Evolutionary conservation across 2,329 filamentous ascomycete species (phyloP), one percentile per base, ranked within the genome.

Genomic region (Byssoonygena ceratinophila): DNA sequence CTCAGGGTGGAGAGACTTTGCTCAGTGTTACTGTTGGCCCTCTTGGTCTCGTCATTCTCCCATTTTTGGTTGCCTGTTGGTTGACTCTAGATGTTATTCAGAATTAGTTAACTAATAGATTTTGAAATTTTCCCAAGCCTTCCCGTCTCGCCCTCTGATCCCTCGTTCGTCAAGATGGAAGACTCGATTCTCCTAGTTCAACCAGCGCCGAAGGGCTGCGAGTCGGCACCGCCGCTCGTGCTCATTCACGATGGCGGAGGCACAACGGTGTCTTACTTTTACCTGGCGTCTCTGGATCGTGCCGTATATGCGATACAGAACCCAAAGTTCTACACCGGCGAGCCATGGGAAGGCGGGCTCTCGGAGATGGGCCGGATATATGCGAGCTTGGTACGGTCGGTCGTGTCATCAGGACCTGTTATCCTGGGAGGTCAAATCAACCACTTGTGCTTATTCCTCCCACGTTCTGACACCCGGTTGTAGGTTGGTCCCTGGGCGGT

Each of bases 181-280:
- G 47, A 57, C 12, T 57, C 44, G 27, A 47, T 58, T 16, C 44
- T 45, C 20, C 34, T 57, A 32, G 53, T 58, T 16, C 57, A 58
- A 36, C 18, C 46, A n/a, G 53, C 53, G 2, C 55, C 55, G 1
- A 29, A 45, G 12, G 46, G 50, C 3, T 44, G 31, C 5, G 50
- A 54, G 39, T 34, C 44, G 9, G 46, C 40, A 34, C 20, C 68
- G n/a, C 78, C 79, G 1, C 66, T 80, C 44, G 67, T 82, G 53
- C 71, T 82, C 40, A 67, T 81, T 36, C 79, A 82, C 64, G 79
- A 82, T 56, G 79, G 79, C 57, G 78, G 79, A 57, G 79, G 79
- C 60, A 82, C 79, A 1, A 75, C 73, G 1, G 80, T 78, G 60
- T 73, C 71, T 58, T 82, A 82, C 62, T 72, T 78, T 63, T 76